Percentiles rank a stretch among this genome's conserved stretches.
These are phyloP conservation scores for Phytophthora fragariaefolia DNA, from an alignment of 352 stramenopile species.

Conservation along the genomic window DNA sequence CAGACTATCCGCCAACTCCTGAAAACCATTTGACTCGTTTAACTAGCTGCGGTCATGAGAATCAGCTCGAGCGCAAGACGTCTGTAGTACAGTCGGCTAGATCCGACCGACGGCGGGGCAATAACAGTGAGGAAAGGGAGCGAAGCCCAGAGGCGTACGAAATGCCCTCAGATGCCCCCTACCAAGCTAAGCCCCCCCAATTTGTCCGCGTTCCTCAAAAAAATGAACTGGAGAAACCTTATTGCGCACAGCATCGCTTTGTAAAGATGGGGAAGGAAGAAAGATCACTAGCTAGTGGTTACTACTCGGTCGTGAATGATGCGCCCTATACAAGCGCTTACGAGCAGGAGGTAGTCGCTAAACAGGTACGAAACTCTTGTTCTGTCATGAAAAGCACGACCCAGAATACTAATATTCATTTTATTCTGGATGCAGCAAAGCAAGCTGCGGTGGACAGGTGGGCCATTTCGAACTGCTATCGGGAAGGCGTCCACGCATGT, in stretches of 20 bases:
- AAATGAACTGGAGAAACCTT: constrained; percentile 71
- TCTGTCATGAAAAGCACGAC: too few species aligned
- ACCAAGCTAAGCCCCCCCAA: constrained; percentile 27
- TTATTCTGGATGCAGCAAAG: constrained; percentile 40
- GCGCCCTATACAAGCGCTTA: constrained; percentile 63
- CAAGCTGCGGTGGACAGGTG: constrained; percentile 77
- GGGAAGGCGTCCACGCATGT: constrained; percentile 71
- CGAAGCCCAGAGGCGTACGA: constrained; percentile 28
- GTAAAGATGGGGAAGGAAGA: constrained; percentile 50
- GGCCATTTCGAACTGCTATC: constrained; percentile 68
- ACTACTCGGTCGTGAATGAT: constrained; percentile 87
- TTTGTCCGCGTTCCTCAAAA: constrained; percentile 68
- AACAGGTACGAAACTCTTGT: constrained; percentile 43
- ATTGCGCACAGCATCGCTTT: constrained; percentile 72
- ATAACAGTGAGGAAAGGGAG: constrained; percentile 18
- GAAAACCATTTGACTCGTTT: constrained; percentile 10
- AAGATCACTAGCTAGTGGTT: constrained; percentile 34
- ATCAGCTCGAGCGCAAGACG: constrained; percentile 14
- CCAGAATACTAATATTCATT: too few species aligned
- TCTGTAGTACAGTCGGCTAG: constrained; percentile 1
- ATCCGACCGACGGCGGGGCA: constrained; percentile 12
- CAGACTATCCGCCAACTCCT: constrained; percentile 43
- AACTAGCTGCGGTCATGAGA: not conserved
- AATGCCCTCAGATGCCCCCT: not conserved
- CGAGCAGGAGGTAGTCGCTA: constrained; percentile 59